These are phyloP conservation scores for Aspergillus kassunensis DNA, from an alignment of 495 filamentous ascomycete genomes.

Conservation along the genomic window DNA sequence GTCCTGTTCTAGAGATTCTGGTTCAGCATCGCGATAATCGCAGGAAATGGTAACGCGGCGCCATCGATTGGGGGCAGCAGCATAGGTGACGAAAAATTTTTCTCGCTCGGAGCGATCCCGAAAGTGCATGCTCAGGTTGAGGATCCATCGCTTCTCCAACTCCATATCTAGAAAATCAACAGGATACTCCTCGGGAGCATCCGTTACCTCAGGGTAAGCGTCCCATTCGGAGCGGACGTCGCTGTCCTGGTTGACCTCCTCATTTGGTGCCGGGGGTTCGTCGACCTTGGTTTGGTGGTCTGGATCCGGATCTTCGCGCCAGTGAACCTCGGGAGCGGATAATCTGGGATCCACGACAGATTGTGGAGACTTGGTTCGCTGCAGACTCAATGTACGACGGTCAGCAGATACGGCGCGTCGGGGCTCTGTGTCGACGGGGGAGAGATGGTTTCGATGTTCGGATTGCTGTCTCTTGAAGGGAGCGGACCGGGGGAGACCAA, in stretches of 20 bases:
- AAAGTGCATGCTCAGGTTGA: conserved; percentile 98
- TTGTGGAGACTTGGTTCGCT: conserved; percentile 42
- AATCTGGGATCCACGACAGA: conserved; percentile 39
- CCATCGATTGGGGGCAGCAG: conserved; percentile 73
- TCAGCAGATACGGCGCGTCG: conserved; percentile 73
- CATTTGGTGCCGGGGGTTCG: conserved; percentile 24
- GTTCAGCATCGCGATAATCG: conserved; percentile 79
- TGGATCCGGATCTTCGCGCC: conserved; percentile 34
- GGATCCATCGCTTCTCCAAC: conserved; percentile 85
- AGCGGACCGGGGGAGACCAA: conserved; percentile 67
- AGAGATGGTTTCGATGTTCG: conserved; percentile 68
- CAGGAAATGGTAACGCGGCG: conserved; percentile 87
- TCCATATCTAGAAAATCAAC: conserved; percentile 69
- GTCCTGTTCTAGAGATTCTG: conserved; percentile 82
- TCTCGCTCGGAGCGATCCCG: conserved; percentile 90
- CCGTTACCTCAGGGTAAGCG: conserved; percentile 24
- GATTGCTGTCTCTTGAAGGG: conserved; percentile 80
- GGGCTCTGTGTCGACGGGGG: conserved; percentile 61
- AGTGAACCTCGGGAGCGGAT: conserved; percentile 47
- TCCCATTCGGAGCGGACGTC: conserved; percentile 26
- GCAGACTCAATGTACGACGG: conserved; percentile 51
- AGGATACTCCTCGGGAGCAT: conserved; percentile 27
- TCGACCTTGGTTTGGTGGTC: conserved; percentile 36
- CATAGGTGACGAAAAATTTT: conserved; percentile 98
- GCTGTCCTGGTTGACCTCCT: conserved; percentile 16